Conservation (phyloP, 2,329 filamentous ascomycete genomes). For the Penicillium frequentans region DNA sequence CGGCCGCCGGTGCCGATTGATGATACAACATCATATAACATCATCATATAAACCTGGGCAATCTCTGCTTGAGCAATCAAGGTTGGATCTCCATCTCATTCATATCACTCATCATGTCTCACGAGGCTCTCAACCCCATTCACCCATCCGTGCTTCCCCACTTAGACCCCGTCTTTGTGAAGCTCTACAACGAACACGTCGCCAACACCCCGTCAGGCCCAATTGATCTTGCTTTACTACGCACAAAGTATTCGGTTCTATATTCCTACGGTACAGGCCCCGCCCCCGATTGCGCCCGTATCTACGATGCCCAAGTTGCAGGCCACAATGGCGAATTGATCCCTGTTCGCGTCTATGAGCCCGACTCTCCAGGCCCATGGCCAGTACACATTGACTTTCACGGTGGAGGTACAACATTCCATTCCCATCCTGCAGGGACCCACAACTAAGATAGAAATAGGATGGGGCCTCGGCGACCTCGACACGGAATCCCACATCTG, state of each 20-base stretch:
- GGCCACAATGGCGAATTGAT: slow-evolving; percentile 34
- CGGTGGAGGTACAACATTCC: slow-evolving; percentile 37
- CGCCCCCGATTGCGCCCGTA: slow-evolving; percentile 41
- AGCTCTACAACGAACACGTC: slow-evolving; percentile 51
- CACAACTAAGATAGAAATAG: not conserved
- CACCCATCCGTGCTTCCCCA: slow-evolving; percentile 49
- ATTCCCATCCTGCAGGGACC: not conserved
- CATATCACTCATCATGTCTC: slow-evolving; percentile 14
- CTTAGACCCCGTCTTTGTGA: slow-evolving; percentile 49
- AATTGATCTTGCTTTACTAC: slow-evolving; percentile 42
- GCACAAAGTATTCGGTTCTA: slow-evolving; percentile 45
- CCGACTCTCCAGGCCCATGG: slow-evolving; percentile 41
- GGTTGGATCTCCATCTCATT: not conserved
- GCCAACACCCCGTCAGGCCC: slow-evolving; percentile 43
- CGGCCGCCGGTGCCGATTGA: slow-evolving; percentile 4
- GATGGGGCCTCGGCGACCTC: slow-evolving; percentile 52
- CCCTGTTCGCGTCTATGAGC: slow-evolving; percentile 48
- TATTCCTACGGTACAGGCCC: slow-evolving; percentile 49
- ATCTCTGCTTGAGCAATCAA: too few relatives aligned
- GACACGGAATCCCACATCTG: slow-evolving; percentile 53
- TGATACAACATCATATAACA: not conserved
- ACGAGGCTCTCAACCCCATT: slow-evolving; percentile 52
- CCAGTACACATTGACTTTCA: slow-evolving; percentile 54
- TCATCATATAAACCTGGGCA: not conserved
- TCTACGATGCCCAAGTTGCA: slow-evolving; percentile 41